Base-by-base conservation (phyloP, 2,329 filamentous ascomycete genomes). In the Fusarium sp. region DNA sequence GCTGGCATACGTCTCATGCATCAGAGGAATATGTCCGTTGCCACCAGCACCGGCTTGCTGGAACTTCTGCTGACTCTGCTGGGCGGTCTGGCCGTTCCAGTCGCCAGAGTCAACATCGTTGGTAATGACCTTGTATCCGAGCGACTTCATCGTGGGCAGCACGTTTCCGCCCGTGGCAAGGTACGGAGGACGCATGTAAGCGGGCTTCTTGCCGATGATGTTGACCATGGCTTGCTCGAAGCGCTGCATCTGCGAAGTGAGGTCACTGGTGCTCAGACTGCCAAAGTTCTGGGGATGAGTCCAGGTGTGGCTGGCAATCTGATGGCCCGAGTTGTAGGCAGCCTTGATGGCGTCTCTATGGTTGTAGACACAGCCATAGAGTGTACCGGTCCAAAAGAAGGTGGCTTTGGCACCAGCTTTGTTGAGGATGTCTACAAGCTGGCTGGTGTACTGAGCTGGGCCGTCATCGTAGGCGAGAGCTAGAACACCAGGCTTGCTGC, bases 71-170 rank as follows among this genome's bases (percentile, higher is more conserved):
- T 91, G 84, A 76, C 88, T 87, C 80, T 88, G 86, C 65, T 81
- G 78, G 0, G 88, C 84, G 5, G 85, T 82, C 68, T 86, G 81
- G 61, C 88, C 86, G 77, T 90, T 87, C 85, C 91, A 92, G 81
- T 92, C 90, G 60, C 89, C 87, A 2, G 89, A 86, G 78, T 92
- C 90, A 58, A 92, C 83, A 71, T 92, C 88, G 77, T 91, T 85
- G 76, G 89, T 91, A 76, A 89, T 87, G 77, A 91, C 86, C 77
- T 90, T 89, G 84, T 91, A 91, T 65, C 88, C 88, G 59, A 91
- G 79, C 64, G 81, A 72, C 65, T 77, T 77, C 82, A 87, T 83
- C 16, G 83, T 83, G 20, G 78, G 77, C 57, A 87, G 80, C 48
- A 87, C 83, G 67, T 83, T 78, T 24, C 85, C 85, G 60, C 85